Percentiles rank a stretch among this genome's conserved stretches.
phyloP scores from a whole-genome alignment of 345 rosid genomes.

The Ceriops decandra region DNA sequence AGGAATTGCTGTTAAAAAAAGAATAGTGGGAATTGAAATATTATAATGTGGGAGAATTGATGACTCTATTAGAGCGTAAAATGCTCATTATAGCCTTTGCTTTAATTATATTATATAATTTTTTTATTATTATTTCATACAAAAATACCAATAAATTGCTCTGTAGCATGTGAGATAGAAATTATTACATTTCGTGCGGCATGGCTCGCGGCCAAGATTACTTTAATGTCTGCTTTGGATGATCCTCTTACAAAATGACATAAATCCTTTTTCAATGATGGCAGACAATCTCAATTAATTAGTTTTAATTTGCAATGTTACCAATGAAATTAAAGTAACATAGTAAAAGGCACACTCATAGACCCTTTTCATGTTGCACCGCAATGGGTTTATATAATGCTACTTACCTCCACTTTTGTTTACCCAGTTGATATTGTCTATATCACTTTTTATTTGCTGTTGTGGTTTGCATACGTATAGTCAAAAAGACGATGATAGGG shows the following conservation, averaged over 20 bases:
- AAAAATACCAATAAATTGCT: slow-evolving; percentile 19
- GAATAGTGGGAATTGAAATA: too few species aligned
- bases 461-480: not conserved
- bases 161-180: slow-evolving; percentile 1
- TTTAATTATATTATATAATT: too few species aligned
- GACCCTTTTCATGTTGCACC: not conserved
- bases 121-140: slow-evolving; percentile 28
- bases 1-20: too few species aligned
- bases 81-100: slow-evolving; percentile 3
- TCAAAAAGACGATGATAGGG: not conserved
- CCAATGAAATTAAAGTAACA: slow-evolving; percentile 18
- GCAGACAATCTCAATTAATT: slow-evolving; percentile 26
- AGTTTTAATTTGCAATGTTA: slow-evolving; percentile 9
- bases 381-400: not conserved
- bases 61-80: slow-evolving; percentile 9
- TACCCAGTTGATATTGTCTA: not conserved
- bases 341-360: not conserved
- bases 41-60: not conserved
- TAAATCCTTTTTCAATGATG: too few species aligned
- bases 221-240: slow-evolving; percentile 22
- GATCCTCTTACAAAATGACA: slow-evolving; percentile 9
- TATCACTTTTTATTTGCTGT: not conserved
- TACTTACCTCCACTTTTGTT: not conserved
- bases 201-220: slow-evolving; percentile 11
- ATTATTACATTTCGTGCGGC: slow-evolving; percentile 19